Evolutionary conservation across 2,329 filamentous ascomycete genomes (phyloP).

Genomic region (Penicillium hordei): DNA sequence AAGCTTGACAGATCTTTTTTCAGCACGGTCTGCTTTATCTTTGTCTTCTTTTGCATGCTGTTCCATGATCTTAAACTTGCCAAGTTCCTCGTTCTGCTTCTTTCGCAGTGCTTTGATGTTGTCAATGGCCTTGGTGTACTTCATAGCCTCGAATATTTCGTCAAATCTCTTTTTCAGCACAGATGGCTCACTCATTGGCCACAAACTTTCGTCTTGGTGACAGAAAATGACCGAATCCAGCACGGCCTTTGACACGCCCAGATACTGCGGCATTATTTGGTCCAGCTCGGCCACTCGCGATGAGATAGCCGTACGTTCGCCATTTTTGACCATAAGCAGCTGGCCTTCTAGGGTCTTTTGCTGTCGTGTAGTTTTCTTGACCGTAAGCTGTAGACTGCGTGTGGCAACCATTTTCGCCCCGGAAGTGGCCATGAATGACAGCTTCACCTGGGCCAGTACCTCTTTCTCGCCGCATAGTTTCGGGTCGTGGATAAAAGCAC

Average conservation of each 20-base stretch:
- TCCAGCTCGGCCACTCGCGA: slow-evolving; percentile 80
- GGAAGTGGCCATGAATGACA: slow-evolving; percentile 78
- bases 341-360: slow-evolving; percentile 84
- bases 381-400: slow-evolving; percentile 78
- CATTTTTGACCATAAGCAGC: slow-evolving; percentile 72
- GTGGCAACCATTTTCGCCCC: slow-evolving; percentile 79
- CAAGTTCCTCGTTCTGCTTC: slow-evolving; percentile 73
- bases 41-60: slow-evolving; percentile 79
- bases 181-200: slow-evolving; percentile 88
- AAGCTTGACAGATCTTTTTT: slow-evolving; percentile 65
- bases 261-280: slow-evolving; percentile 75
- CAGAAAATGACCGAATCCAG: slow-evolving; percentile 97
- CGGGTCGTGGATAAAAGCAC: slow-evolving; percentile 96
- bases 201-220: slow-evolving; percentile 95
- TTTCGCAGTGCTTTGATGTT: slow-evolving; percentile 88
- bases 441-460: slow-evolving; percentile 85
- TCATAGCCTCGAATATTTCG: slow-evolving; percentile 94
- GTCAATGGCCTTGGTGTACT: slow-evolving; percentile 96
- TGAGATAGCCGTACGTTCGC: slow-evolving; percentile 76
- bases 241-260: slow-evolving; percentile 87
- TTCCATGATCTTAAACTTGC: slow-evolving; percentile 71
- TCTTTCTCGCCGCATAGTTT: slow-evolving; percentile 82
- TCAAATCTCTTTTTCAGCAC: slow-evolving; percentile 92
- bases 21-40: slow-evolving; percentile 71
- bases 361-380: slow-evolving; percentile 74